Conservation (phyloP, 23 red algal genomes). For the Agarophyton chilense region DNA sequence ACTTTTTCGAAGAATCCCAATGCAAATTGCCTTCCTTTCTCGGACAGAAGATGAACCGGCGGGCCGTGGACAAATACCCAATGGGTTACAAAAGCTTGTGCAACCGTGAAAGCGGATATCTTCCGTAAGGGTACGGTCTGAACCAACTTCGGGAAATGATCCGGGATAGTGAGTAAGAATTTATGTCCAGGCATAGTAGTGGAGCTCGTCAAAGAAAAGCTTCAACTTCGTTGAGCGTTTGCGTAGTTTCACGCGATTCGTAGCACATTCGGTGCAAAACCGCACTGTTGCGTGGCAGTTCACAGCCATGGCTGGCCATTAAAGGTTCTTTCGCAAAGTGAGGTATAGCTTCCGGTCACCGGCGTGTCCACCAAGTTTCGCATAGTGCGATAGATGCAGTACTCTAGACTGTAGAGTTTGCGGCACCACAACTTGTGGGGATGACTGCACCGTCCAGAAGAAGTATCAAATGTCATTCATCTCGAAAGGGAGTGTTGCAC, state of each 20-base stretch:
- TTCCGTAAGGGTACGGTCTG: constrained; percentile 29
- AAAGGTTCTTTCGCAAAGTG: too few relatives aligned
- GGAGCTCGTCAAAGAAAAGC: too few relatives aligned
- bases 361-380: too few relatives aligned
- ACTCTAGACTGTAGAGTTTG: not conserved
- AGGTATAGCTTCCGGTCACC: too few relatives aligned
- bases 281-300: too few relatives aligned
- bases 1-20: constrained; percentile 12
- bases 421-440: not conserved
- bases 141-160: constrained; percentile 34
- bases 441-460: not conserved
- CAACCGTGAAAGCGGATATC: not conserved
- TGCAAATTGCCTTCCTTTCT: constrained; percentile 3
- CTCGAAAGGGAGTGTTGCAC: not conserved
- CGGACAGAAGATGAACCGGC: not conserved
- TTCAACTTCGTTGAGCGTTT: not conserved
- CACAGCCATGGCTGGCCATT: too few relatives aligned
- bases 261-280: too few relatives aligned
- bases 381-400: too few relatives aligned
- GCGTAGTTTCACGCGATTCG: not conserved
- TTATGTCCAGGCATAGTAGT: too few relatives aligned
- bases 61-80: not conserved
- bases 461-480: not conserved
- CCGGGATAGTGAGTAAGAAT: constrained; percentile 1
- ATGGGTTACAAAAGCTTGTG: constrained; percentile 2